phyloP scores from a whole-genome alignment of 2,329 filamentous ascomycete genomes.

The Phaeoacremonium minimum region DNA sequence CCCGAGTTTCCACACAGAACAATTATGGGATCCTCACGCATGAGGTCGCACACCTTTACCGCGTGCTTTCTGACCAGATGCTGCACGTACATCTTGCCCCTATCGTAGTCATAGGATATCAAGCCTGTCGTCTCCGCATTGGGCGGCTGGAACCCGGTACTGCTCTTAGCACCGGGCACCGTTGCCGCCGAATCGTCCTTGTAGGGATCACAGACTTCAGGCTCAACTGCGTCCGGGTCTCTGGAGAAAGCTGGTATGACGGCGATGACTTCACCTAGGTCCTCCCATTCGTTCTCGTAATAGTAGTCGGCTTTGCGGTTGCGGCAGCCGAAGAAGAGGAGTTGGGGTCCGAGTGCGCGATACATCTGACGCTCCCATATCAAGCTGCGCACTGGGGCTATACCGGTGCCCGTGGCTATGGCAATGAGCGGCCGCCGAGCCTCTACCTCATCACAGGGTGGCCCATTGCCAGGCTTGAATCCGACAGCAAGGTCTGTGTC shows the following conservation, averaged over 20 bases:
- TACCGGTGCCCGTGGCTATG: conserved; percentile 79
- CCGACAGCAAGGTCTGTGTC: conserved; percentile 58
- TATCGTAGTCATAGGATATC: conserved; percentile 9
- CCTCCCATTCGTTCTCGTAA: conserved; percentile 72
- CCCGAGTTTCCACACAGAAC: conserved; percentile 53
- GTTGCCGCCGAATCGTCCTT: conserved; percentile 1
- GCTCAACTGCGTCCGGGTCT: conserved; percentile 22
- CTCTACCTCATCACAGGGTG: conserved; percentile 32
- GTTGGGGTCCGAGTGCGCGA: conserved; percentile 31
- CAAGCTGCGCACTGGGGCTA: conserved; percentile 79
- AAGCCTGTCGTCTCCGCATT: conserved; percentile 1
- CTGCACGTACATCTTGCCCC: conserved; percentile 52
- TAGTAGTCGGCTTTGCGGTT: conserved; percentile 74
- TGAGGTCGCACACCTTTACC: conserved; percentile 24
- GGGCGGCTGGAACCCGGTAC: not conserved
- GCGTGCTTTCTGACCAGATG: conserved; percentile 44
- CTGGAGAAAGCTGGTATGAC: conserved; percentile 45
- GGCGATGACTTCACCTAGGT: conserved; percentile 15
- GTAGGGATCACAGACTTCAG: conserved; percentile 5
- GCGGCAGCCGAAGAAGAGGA: conserved; percentile 83
- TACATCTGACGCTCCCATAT: conserved; percentile 63
- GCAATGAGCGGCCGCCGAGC: conserved; percentile 60
- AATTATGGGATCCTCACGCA: conserved; percentile 39
- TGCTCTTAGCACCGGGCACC: conserved; percentile 1
- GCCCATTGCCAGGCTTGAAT: conserved; percentile 46